Evolutionary conservation across 2,329 filamentous ascomycete species (phyloP).

Genomic region (Rugonectria rugulosa): DNA sequence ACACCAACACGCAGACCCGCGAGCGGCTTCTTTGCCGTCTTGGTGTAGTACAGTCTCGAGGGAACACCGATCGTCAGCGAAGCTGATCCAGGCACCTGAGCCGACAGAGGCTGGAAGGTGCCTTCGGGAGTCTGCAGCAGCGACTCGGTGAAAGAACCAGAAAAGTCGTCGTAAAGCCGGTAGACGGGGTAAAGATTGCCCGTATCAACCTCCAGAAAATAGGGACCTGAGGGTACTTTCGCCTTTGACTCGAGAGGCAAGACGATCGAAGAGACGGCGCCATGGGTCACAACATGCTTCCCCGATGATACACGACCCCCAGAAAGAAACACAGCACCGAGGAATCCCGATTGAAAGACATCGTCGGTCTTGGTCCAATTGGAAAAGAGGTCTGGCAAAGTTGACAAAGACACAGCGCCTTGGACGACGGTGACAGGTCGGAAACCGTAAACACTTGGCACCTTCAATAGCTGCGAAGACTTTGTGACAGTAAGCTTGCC

Average conservation of each 20-base stretch:
- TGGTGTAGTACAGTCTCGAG: neutral
- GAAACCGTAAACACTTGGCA: neutral
- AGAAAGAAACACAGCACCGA: neutral
- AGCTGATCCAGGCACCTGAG: neutral
- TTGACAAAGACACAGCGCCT: neutral
- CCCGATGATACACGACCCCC: neutral
- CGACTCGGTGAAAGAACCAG: neutral
- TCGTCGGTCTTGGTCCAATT: slow-evolving; percentile 7
- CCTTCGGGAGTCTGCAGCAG: slow-evolving; percentile 1
- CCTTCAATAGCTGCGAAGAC: neutral
- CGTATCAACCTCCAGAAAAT: neutral
- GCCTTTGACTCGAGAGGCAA: neutral
- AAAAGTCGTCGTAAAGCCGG: slow-evolving; percentile 1
- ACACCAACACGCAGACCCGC: slow-evolving; percentile 65
- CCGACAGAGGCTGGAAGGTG: neutral
- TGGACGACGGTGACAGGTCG: slow-evolving; percentile 1
- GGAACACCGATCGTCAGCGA: neutral
- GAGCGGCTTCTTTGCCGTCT: slow-evolving; percentile 22
- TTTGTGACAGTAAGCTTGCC: neutral
- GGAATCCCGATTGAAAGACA: slow-evolving; percentile 1
- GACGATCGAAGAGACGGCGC: neutral
- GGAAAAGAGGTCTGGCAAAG: neutral
- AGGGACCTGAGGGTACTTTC: neutral
- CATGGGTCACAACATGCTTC: neutral
- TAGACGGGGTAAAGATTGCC: neutral